Conservation (phyloP, 2,329 filamentous ascomycete genomes). For the Cladophialophora immunda region DNA sequence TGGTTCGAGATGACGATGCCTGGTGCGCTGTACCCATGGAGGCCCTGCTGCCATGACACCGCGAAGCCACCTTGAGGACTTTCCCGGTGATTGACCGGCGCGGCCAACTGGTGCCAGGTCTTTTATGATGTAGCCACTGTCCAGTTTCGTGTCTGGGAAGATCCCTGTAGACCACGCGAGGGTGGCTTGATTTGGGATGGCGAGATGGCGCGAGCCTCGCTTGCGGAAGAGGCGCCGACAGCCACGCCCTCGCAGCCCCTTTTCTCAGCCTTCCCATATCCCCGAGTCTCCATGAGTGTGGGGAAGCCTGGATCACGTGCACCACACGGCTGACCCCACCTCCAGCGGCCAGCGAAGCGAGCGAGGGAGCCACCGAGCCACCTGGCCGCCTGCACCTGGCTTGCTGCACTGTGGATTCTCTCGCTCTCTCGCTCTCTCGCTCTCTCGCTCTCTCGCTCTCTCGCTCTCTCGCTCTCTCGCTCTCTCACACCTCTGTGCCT, state of each 20-base stretch:
- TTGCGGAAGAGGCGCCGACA: constrained; percentile 33
- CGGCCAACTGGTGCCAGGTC: not conserved
- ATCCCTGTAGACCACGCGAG: constrained; percentile 35
- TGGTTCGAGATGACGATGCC: not conserved
- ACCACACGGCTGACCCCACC: not conserved
- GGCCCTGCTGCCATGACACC: not conserved
- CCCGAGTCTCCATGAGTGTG: not conserved
- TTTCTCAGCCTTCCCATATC: constrained; percentile 4
- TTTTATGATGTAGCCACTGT: not conserved
- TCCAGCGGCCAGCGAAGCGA: not conserved
- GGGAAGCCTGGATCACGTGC: not conserved
- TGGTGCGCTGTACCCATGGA: not conserved
- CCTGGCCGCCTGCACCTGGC: not conserved
- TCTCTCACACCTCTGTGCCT: not conserved
- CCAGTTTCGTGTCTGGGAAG: constrained; percentile 11
- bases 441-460: not conserved
- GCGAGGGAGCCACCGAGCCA: too few species aligned
- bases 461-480: not conserved
- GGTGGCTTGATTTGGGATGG: constrained; percentile 33
- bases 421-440: not conserved
- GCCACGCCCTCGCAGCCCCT: not conserved
- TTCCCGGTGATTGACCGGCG: not conserved
- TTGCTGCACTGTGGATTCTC: not conserved
- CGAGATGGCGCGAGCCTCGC: constrained; percentile 32
- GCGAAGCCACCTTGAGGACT: not conserved